Evolutionary conservation across 495 filamentous ascomycete species (phyloP).

Genomic region (Podospora pseudopauciseta): DNA sequence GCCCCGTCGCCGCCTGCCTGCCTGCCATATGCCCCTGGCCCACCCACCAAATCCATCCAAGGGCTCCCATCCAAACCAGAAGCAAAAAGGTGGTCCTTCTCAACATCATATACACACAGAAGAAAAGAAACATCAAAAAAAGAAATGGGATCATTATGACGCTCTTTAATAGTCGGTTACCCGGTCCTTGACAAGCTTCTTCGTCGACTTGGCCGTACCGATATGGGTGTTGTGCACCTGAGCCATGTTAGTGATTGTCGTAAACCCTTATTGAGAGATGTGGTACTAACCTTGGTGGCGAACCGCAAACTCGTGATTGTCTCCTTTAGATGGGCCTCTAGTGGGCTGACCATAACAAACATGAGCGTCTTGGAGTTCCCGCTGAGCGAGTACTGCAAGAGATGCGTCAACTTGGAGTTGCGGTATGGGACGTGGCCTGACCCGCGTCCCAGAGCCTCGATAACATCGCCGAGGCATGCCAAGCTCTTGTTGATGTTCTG

Average conservation of each 20-base stretch:
- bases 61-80: slow-evolving; percentile 1
- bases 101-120: slow-evolving; percentile 15
- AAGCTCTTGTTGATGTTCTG: slow-evolving; percentile 96
- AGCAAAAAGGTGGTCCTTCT: slow-evolving; percentile 10
- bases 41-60: neutral
- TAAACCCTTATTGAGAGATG: neutral
- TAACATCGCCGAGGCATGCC: slow-evolving; percentile 90
- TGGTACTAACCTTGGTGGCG: slow-evolving; percentile 72
- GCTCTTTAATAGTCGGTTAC: neutral
- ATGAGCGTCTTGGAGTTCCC: slow-evolving; percentile 97
- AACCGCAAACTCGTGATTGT: slow-evolving; percentile 95
- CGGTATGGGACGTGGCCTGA: slow-evolving; percentile 88
- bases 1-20: slow-evolving; percentile 7
- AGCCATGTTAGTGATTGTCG: slow-evolving; percentile 8
- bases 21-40: neutral
- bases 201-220: slow-evolving; percentile 75
- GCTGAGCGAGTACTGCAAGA: slow-evolving; percentile 90
- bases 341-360: slow-evolving; percentile 96
- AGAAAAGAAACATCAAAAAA: neutral
- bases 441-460: slow-evolving; percentile 82
- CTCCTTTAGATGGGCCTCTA: slow-evolving; percentile 88
- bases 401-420: slow-evolving; percentile 94
- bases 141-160: neutral
- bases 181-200: slow-evolving; percentile 44
- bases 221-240: slow-evolving; percentile 84